These are phyloP conservation scores for Rhodomyrtus tomentosa DNA, from an alignment of 345 rosid species.

Conservation along the genomic window DNA sequence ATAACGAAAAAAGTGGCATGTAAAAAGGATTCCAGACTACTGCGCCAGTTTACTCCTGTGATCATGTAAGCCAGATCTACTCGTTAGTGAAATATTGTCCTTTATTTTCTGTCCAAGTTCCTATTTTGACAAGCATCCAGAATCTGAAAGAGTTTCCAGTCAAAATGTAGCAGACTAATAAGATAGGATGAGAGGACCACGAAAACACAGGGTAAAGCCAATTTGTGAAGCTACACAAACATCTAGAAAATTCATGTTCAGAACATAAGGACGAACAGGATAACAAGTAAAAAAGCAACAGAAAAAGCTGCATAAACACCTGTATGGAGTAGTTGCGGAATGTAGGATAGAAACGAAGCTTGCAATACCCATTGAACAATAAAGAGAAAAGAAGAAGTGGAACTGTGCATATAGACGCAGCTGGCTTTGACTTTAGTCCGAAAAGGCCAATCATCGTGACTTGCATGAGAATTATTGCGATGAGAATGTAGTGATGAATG, in stretches of 20 bases:
- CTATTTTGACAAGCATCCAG: background rate
- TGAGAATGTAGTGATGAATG: slow-evolving; percentile 61
- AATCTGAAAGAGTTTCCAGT: background rate
- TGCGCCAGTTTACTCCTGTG: background rate
- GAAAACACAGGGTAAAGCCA: background rate
- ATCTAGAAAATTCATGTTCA: background rate
- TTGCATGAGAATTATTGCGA: slow-evolving; percentile 82
- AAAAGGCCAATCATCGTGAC: slow-evolving; percentile 85
- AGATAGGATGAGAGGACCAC: background rate
- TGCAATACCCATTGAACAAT: slow-evolving; percentile 80
- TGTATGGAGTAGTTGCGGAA: slow-evolving; percentile 41
- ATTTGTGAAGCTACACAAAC: background rate
- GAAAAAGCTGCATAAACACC: slow-evolving; percentile 21
- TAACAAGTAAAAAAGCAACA: background rate
- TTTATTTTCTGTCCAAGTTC: background rate
- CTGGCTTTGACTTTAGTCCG: slow-evolving; percentile 82
- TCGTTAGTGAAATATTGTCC: background rate
- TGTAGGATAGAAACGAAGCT: slow-evolving; percentile 75
- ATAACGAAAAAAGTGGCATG: background rate
- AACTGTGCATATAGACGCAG: slow-evolving; percentile 64
- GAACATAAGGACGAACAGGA: background rate
- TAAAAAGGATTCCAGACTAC: background rate
- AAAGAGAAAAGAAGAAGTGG: slow-evolving; percentile 63
- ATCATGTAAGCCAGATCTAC: background rate
- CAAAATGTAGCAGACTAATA: background rate